Percentiles rank a stretch among this genome's conserved stretches.
Evolutionary conservation across 208 protist species (phyloP).

Genomic region (Phytomonas sp.): DNA sequence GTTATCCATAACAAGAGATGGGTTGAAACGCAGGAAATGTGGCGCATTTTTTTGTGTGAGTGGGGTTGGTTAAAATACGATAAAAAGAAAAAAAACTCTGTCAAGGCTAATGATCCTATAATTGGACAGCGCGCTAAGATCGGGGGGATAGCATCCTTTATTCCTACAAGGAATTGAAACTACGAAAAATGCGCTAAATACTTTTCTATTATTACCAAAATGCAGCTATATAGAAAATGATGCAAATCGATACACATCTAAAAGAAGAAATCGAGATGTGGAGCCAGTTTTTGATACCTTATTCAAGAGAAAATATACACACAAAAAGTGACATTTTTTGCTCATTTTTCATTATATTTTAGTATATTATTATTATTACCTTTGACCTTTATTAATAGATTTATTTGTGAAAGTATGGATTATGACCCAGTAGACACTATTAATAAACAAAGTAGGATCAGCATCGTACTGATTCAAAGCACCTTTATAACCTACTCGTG

Average conservation of each 20-base stretch:
- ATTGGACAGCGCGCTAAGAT: not conserved
- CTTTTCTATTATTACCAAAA: not conserved
- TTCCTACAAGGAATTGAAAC: not conserved
- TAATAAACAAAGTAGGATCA: not conserved
- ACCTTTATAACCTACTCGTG: not conserved
- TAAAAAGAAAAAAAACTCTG: not conserved
- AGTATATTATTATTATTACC: not conserved
- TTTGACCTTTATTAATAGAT: not conserved
- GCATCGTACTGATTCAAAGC: not conserved
- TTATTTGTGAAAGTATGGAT: not conserved
- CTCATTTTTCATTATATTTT: not conserved
- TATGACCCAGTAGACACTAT: not conserved
- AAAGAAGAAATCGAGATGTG: not conserved
- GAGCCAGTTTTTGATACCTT: not conserved
- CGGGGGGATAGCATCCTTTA: not conserved
- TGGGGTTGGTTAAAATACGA: not conserved
- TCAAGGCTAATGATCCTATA: not conserved
- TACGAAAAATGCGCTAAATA: not conserved
- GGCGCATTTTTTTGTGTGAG: not conserved
- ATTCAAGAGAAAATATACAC: not conserved
- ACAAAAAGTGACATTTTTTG: not conserved
- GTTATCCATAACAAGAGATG: not conserved
- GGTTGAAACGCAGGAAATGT: not conserved
- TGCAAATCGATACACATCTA: not conserved
- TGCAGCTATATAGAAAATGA: constrained; percentile 1